phyloP scores from a whole-genome alignment of 2,329 filamentous ascomycete genomes.

The Botryotinia calthae region DNA sequence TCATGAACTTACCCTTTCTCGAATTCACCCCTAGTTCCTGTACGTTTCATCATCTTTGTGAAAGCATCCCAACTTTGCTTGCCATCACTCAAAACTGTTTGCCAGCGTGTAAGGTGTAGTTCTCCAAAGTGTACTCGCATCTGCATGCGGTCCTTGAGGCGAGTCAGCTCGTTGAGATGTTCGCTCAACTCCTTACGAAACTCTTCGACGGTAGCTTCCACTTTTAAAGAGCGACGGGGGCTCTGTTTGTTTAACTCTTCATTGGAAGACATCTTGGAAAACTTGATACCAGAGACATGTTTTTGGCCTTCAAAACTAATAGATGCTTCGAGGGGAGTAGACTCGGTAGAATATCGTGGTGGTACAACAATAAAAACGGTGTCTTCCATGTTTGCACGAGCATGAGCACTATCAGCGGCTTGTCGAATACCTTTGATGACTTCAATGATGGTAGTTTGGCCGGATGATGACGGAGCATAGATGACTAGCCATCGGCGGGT shows the following conservation, averaged over 20 bases:
- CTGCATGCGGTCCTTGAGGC: slow-evolving; percentile 34
- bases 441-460: slow-evolving; percentile 13
- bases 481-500: slow-evolving; percentile 24
- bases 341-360: slow-evolving; percentile 20
- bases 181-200: slow-evolving; percentile 24
- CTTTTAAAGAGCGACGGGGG: neutral
- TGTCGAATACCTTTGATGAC: slow-evolving; percentile 31
- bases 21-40: slow-evolving; percentile 30
- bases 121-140: slow-evolving; percentile 39
- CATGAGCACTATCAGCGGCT: slow-evolving; percentile 27
- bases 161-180: slow-evolving; percentile 28
- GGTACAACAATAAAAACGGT: slow-evolving; percentile 33
- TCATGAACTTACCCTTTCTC: slow-evolving; percentile 34
- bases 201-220: slow-evolving; percentile 2
- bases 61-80: slow-evolving; percentile 30
- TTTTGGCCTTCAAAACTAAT: neutral
- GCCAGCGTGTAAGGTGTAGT: slow-evolving; percentile 29
- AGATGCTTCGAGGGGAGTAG: slow-evolving; percentile 2
- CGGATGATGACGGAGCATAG: slow-evolving; percentile 3
- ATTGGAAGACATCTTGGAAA: neutral
- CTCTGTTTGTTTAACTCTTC: neutral
- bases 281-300: neutral
- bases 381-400: slow-evolving; percentile 25
- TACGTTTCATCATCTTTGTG: slow-evolving; percentile 31
- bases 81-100: slow-evolving; percentile 24